Conservation (phyloP, 768 basidiomycete genomes). For the Collybiopsis confluens region DNA sequence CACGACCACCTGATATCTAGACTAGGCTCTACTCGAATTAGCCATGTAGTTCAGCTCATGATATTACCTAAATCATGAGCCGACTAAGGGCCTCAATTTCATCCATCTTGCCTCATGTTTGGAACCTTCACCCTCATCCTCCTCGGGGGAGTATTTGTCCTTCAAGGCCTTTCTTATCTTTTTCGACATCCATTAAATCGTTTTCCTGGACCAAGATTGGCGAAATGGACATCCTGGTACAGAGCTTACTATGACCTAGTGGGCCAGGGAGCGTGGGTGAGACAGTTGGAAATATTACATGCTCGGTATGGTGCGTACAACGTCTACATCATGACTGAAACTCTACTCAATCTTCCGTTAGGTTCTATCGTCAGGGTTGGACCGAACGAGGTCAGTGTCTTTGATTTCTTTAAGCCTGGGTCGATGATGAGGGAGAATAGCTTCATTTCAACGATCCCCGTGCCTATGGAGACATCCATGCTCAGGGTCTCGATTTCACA, state of each 20-base stretch:
- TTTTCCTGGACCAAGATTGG: slow-evolving; percentile 5
- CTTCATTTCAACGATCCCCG: slow-evolving; percentile 19
- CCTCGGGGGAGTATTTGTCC: too few relatives aligned
- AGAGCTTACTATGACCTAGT: slow-evolving; percentile 3
- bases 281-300: slow-evolving; percentile 16
- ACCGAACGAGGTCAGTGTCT: slow-evolving; percentile 20
- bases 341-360: not conserved
- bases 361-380: slow-evolving; percentile 21
- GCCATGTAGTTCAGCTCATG: too few relatives aligned
- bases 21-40: too few relatives aligned
- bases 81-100: too few relatives aligned
- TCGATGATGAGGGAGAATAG: slow-evolving; percentile 5
- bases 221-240: slow-evolving; percentile 3
- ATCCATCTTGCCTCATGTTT: too few relatives aligned
- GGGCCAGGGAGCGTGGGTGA: slow-evolving; percentile 1
- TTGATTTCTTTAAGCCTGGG: not conserved
- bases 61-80: too few relatives aligned
- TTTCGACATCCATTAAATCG: slow-evolving; percentile 1
- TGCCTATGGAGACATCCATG: slow-evolving; percentile 20
- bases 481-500: slow-evolving; percentile 11
- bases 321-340: too few relatives aligned
- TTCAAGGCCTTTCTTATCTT: too few relatives aligned
- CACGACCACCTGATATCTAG: too few relatives aligned
- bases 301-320: slow-evolving; percentile 19
- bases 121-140: too few relatives aligned